Evolutionary conservation across 257 asterid genomes (phyloP).

Genomic region (Coffea canephora): DNA sequence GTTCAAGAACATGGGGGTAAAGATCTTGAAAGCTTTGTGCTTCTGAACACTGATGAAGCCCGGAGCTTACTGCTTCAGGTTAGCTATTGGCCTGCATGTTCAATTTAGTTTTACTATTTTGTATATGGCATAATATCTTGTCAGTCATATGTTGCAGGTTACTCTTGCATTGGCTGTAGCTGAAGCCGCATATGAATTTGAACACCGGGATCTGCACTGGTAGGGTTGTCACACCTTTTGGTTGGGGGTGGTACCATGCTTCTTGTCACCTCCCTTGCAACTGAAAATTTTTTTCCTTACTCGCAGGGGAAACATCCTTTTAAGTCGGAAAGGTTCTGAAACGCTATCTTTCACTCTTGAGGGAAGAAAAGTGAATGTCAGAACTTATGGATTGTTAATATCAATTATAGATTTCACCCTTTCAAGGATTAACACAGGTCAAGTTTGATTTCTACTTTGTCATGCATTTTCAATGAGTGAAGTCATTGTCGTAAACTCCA

Average conservation of each 20-base stretch:
- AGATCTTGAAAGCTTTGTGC: conserved; percentile 92
- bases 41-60: conserved; percentile 75
- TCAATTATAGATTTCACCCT: conserved; percentile 94
- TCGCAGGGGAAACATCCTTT: conserved; percentile 86
- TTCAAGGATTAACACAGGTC: conserved; percentile 92
- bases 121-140: conserved; percentile 16
- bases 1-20: conserved; percentile 95
- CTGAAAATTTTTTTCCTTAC: conserved; percentile 12
- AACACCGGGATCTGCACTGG: conserved; percentile 97
- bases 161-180: conserved; percentile 88
- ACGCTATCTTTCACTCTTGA: conserved; percentile 67
- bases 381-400: conserved; percentile 66
- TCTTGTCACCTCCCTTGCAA: conserved; percentile 19
- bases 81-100: conserved; percentile 8
- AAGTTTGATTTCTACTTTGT: conserved; percentile 3
- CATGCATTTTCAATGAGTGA: background rate
- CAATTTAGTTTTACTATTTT: conserved; percentile 10
- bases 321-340: conserved; percentile 59
- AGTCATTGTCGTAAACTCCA: background rate
- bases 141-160: conserved; percentile 49
- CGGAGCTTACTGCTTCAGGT: conserved; percentile 87
- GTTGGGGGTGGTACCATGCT: conserved; percentile 19
- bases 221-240: conserved; percentile 32
- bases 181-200: conserved; percentile 92
- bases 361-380: conserved; percentile 55